These are phyloP conservation scores for Biscogniauxia sp. DNA, from an alignment of 2,329 filamentous ascomycete genomes.

Conservation along the genomic window DNA sequence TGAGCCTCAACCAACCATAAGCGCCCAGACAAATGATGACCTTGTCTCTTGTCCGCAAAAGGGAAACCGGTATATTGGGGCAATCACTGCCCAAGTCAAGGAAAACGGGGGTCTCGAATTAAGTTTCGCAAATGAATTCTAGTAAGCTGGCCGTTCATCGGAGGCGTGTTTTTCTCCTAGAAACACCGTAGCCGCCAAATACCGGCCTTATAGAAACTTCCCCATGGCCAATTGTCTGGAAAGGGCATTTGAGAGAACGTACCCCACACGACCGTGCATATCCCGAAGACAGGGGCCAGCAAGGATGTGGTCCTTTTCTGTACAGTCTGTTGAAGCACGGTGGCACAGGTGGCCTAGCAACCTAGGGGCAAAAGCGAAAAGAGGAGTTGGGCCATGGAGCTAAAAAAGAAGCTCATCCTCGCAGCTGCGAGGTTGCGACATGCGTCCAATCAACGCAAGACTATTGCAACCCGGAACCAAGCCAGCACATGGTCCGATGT, in stretches of 20 bases:
- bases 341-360: slow-evolving; percentile 2
- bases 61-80: background rate
- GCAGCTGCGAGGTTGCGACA: slow-evolving; percentile 13
- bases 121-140: slow-evolving; percentile 22
- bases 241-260: slow-evolving; percentile 19
- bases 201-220: slow-evolving; percentile 15
- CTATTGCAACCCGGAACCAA: background rate
- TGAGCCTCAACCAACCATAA: background rate
- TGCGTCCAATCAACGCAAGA: slow-evolving; percentile 23
- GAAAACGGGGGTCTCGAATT: slow-evolving; percentile 7
- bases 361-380: slow-evolving; percentile 4
- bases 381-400: slow-evolving; percentile 1
- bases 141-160: slow-evolving; percentile 28
- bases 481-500: slow-evolving; percentile 24
- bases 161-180: slow-evolving; percentile 16
- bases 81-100: background rate
- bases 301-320: slow-evolving; percentile 1
- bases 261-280: slow-evolving; percentile 28
- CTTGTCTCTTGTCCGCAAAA: background rate
- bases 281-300: slow-evolving; percentile 22
- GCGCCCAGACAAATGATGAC: background rate
- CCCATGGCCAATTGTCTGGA: slow-evolving; percentile 1
- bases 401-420: slow-evolving; percentile 17
- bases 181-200: slow-evolving; percentile 19
- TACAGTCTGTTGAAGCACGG: slow-evolving; percentile 11